Conservation (phyloP, 257 asterid species). For the Lycium ferocissimum region DNA sequence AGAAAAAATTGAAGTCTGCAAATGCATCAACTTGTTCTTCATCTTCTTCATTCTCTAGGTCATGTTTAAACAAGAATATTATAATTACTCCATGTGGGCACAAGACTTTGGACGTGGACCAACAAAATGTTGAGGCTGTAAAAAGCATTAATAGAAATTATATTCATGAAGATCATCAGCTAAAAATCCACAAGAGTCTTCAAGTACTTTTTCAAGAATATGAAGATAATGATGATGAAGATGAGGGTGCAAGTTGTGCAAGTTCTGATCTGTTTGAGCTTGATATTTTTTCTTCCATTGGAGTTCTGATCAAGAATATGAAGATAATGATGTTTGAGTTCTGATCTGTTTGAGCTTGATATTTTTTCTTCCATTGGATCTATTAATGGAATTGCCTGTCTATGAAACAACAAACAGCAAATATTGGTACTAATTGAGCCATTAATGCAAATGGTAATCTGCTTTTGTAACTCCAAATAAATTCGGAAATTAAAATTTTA, state of each 20-base stretch:
- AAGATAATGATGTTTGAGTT: too few species aligned
- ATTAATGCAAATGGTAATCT: too few species aligned
- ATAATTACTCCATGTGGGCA: conserved; percentile 44
- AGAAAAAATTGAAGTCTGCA: conserved; percentile 44
- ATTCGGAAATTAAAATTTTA: too few species aligned
- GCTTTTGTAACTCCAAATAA: too few species aligned
- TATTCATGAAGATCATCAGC: neutral
- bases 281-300: conserved; percentile 69
- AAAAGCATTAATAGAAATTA: neutral
- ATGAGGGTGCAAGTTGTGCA: conserved; percentile 69
- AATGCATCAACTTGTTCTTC: conserved; percentile 73
- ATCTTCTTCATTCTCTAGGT: conserved; percentile 82
- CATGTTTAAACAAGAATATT: conserved; percentile 61
- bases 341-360: conserved; percentile 82
- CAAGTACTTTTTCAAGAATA: neutral
- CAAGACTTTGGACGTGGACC: neutral
- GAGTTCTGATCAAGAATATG: too few species aligned
- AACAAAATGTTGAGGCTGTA: neutral
- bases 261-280: conserved; percentile 87
- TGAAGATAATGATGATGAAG: conserved; percentile 41
- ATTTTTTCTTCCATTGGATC: conserved; percentile 66
- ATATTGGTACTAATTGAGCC: conserved; percentile 37
- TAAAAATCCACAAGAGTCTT: neutral
- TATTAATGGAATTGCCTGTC: conserved; percentile 64
- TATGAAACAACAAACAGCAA: conserved; percentile 62